Base-by-base conservation (phyloP, 75 land plant species). In the Larix kaempferi region DNA sequence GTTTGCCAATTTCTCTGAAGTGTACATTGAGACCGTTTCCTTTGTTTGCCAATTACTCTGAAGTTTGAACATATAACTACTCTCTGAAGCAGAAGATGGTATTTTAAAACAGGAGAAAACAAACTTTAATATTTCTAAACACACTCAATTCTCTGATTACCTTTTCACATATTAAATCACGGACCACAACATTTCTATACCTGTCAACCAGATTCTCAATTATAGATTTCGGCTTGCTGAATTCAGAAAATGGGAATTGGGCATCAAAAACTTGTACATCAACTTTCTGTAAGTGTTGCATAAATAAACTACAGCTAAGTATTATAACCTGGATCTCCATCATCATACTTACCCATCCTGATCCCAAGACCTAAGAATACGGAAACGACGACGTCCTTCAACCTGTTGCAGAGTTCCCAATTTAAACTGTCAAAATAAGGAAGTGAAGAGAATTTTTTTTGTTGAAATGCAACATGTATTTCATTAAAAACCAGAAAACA, bases 341-440 rank as follows among this genome's bases (percentile, higher is more conserved):
- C 52, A 21, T 25, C 37, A 74, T 55, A 71, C 89, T 83, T 58
- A 95, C 99, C 99, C 99, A 86, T 98, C 99, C 83, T 98, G 99
- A 75, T 98, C 98, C 96, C 94, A 93, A 59, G 88, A 82, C 52
- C 84, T 84, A 37, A 85, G 44, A 39, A 95, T 93, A 25, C 84
- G 90, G 79, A 88, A 98, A 59, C 98, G 80, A 17, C 93, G 59
- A 11, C 93, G 91, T 66, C 95, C 91, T 86, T 93, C 93, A 80
- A 93, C 86, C 98, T 95, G 83, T 83, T 69, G 23, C 56, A 75
- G n/a, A 73, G 5, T 55, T 44, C 0, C 56, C 49, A 39, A 6
- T 69, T 37, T 2, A 21, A 69, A 19, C n/a, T 69, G 22, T 69
- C 44, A 69, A 41, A 35, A 37, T 6, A 64, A 16, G 8, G 44